These are phyloP conservation scores for slime mould (Dictyostelium discoideum) DNA, from an alignment of 78 protist genomes.

Conservation along the genomic window DNA sequence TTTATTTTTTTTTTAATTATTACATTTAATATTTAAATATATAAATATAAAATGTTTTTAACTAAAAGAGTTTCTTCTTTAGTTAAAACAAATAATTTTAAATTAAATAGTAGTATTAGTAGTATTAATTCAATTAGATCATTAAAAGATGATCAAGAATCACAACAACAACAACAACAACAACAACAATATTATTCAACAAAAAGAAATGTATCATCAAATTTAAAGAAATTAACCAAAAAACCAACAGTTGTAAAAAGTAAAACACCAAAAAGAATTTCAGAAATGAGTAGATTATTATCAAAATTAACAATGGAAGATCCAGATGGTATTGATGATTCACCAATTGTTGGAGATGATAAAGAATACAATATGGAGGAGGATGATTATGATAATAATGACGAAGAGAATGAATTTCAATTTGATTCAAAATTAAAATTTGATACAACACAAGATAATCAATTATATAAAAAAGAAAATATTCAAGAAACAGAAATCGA, in stretches of 20 bases:
- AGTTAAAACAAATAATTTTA: neutral
- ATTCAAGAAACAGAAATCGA: neutral
- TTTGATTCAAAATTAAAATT: slow-evolving; percentile 7
- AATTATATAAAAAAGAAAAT: neutral
- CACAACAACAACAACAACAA: neutral
- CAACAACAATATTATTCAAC: neutral
- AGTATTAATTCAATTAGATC: neutral
- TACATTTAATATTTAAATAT: neutral
- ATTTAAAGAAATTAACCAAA: neutral
- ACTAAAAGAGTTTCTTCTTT: neutral
- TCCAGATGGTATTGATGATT: neutral
- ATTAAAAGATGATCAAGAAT: neutral
- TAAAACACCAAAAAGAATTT: neutral
- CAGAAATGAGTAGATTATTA: neutral
- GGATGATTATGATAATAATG: neutral
- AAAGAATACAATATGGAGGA: neutral
- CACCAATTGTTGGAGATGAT: neutral
- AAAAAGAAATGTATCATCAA: neutral
- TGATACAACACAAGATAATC: neutral
- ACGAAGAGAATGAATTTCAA: slow-evolving; percentile 1
- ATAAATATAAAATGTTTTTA: neutral
- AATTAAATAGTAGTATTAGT: neutral
- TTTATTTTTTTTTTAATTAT: neutral
- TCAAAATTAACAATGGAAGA: slow-evolving; percentile 6
- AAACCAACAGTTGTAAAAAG: neutral